Conservation (phyloP, 1,284 basidiomycete genomes). For the Rhodofomes roseus region DNA sequence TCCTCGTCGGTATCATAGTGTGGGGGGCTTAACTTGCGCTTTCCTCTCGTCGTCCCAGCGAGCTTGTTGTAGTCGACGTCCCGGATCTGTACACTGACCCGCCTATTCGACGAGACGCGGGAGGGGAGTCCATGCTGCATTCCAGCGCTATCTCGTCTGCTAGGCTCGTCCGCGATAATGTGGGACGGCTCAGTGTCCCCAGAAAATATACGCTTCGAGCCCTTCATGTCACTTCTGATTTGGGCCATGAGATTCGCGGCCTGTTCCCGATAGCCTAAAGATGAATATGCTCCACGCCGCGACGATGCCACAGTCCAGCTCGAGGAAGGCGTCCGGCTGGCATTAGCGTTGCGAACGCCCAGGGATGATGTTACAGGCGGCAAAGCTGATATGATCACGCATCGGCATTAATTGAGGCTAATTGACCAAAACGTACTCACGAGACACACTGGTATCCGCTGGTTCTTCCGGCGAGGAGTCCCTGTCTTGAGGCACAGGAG, state of each 20-base stretch:
- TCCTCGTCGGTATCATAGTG: slow-evolving; percentile 29
- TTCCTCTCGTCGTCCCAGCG: slow-evolving; percentile 11
- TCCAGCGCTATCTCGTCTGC: not conserved
- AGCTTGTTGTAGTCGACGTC: not conserved
- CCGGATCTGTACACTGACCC: not conserved
- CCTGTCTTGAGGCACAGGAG: slow-evolving; percentile 15
- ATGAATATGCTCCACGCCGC: slow-evolving; percentile 43
- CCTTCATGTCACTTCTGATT: slow-evolving; percentile 73
- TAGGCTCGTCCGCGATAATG: slow-evolving; percentile 5
- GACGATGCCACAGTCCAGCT: slow-evolving; percentile 21
- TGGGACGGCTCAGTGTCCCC: slow-evolving; percentile 55
- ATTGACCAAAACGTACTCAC: not conserved
- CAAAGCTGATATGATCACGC: not conserved
- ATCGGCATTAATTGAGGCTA: not conserved
- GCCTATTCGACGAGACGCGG: not conserved
- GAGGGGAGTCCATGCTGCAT: not conserved
- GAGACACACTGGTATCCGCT: not conserved
- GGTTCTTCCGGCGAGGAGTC: slow-evolving; percentile 5
- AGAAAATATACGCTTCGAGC: slow-evolving; percentile 66
- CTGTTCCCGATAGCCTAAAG: slow-evolving; percentile 66
- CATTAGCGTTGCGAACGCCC: slow-evolving; percentile 7
- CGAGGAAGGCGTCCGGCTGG: slow-evolving; percentile 16
- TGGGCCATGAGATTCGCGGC: slow-evolving; percentile 81
- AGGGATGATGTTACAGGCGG: slow-evolving; percentile 10
- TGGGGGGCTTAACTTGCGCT: slow-evolving; percentile 24